phyloP scores from a whole-genome alignment of 257 asterid genomes.

The Misopates orontium region DNA sequence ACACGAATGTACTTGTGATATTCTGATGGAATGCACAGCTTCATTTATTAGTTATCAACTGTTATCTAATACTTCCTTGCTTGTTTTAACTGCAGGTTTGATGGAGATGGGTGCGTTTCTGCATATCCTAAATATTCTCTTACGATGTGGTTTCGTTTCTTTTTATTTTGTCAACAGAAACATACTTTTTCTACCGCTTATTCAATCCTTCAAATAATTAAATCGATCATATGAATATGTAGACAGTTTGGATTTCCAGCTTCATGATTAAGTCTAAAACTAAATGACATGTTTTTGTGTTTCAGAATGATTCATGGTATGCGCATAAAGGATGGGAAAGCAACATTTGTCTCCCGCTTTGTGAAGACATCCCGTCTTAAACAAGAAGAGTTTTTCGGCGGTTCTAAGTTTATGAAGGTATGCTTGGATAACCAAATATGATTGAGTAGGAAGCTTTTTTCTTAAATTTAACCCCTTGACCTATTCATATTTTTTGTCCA shows the following conservation, averaged over 20 bases:
- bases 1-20: neutral
- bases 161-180: neutral
- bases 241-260: neutral
- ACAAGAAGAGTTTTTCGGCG: conserved; percentile 84
- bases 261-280: neutral
- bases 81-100: conserved; percentile 74
- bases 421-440: conserved; percentile 1
- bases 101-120: conserved; percentile 94
- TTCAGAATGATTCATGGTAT: conserved; percentile 95
- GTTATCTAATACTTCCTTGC: conserved; percentile 26
- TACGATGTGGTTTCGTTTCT: conserved; percentile 20
- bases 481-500: neutral
- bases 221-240: neutral
- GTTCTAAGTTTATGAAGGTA: conserved; percentile 90
- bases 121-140: conserved; percentile 25
- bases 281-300: neutral
- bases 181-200: neutral
- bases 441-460: neutral
- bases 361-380: conserved; percentile 86
- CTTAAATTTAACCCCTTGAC: neutral
- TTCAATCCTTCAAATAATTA: neutral
- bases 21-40: conserved; percentile 4
- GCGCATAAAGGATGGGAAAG: conserved; percentile 93
- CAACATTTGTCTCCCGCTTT: conserved; percentile 87
- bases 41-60: conserved; percentile 14